These are phyloP conservation scores for Orbilia oligospora DNA, from an alignment of 2,329 filamentous ascomycete genomes.

Conservation along the genomic window DNA sequence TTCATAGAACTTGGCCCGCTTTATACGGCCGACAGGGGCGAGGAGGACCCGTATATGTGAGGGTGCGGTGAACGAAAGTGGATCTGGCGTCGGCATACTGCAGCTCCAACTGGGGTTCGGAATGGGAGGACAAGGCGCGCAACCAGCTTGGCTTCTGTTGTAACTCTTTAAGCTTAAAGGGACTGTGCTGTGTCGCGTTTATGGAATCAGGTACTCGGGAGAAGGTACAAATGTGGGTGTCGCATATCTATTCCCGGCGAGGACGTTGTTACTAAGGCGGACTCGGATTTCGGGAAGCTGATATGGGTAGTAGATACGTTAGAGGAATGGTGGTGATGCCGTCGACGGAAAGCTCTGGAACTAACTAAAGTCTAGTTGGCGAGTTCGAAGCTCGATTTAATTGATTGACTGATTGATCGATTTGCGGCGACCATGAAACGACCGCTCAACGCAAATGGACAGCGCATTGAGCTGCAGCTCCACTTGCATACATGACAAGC, in stretches of 20 bases:
- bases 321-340: slow-evolving; percentile 26
- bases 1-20: slow-evolving; percentile 80
- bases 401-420: neutral
- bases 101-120: slow-evolving; percentile 24
- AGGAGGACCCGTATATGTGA: slow-evolving; percentile 90
- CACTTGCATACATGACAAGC: slow-evolving; percentile 13
- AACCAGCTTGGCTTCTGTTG: slow-evolving; percentile 39
- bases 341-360: slow-evolving; percentile 42
- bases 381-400: slow-evolving; percentile 31
- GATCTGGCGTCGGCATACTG: slow-evolving; percentile 77
- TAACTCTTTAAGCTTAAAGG: neutral
- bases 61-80: slow-evolving; percentile 89
- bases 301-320: slow-evolving; percentile 6
- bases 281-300: neutral
- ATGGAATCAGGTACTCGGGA: slow-evolving; percentile 33
- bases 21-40: slow-evolving; percentile 88
- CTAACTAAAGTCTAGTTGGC: slow-evolving; percentile 31
- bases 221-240: slow-evolving; percentile 19
- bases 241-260: slow-evolving; percentile 26
- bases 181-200: slow-evolving; percentile 34
- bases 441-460: slow-evolving; percentile 35
- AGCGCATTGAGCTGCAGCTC: slow-evolving; percentile 20
- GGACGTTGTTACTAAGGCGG: neutral
- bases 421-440: slow-evolving; percentile 2
- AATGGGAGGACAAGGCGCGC: slow-evolving; percentile 31